Base-by-base conservation (phyloP, 2,329 filamentous ascomycete species). In the Paracamarosporium sp. region DNA sequence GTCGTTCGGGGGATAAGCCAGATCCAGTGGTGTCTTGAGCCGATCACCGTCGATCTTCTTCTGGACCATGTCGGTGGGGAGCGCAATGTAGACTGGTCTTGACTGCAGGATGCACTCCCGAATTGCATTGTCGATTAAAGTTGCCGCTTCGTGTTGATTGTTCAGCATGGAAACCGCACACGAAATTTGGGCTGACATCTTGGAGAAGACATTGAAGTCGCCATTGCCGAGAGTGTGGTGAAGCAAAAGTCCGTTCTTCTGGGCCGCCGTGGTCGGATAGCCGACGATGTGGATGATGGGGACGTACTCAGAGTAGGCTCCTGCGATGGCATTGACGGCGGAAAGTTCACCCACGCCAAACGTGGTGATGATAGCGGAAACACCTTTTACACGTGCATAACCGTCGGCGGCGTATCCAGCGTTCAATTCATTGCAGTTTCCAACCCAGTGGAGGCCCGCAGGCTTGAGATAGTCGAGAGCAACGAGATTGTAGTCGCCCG, bases 1-100 rank as follows among this genome's bases (percentile, higher is more conserved):
- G 24, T 93, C 86, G 68, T 94, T 95, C 17, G 74, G 60, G 1
- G 87, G 85, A 55, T 87, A 84, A 1, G 80, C 75, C 1, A 94
- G 79, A 69, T 93, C 85, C 58, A 97, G 86, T 0, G 87, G 87
- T 0, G 81, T 88, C n/a, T 88, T 83, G 12, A 96, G 82, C 7
- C 88, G 82, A 45, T 85, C 83, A 33, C 90, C 92, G 71, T 94
- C 89, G 24, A 96, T 80, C 77, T 93, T 91, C 73, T 87, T 85
- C 65, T 87, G 80, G 9, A 91, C 87, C 83, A 95, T 90, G 72
- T 96, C 91, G 15, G 90, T 91, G 2, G 93, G 92, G 8, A 96
- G 81, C 72, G 89, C 89, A 66, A 96, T 88, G 77, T 96, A 96
- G 48, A 96, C 90, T 2, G 93, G 93, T 20, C 90, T 85, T 59